A percentile compares a stretch with the other conserved stretches of the same genome.
phyloP scores from a whole-genome alignment of 2,329 filamentous ascomycete species.

The Cladosporium sp. region DNA sequence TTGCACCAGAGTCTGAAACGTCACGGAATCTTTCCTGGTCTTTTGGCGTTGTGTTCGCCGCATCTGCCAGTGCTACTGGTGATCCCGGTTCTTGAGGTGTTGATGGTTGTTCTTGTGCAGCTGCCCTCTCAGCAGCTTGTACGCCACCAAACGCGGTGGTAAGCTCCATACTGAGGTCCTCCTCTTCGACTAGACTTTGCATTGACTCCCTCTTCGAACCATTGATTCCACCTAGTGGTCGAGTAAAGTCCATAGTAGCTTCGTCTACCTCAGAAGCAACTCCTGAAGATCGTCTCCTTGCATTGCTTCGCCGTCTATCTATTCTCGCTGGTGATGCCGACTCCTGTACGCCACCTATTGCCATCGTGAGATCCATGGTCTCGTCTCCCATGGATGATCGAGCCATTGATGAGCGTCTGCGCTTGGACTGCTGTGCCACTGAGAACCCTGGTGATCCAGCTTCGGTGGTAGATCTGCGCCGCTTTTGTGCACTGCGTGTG shows the following conservation, averaged over 20 bases:
- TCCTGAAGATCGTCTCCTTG: constrained; percentile 34
- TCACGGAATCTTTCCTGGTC: constrained; percentile 54
- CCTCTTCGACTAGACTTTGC: constrained; percentile 33
- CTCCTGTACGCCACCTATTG: constrained; percentile 32
- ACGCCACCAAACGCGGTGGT: constrained; percentile 48
- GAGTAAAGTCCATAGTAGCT: constrained; percentile 55
- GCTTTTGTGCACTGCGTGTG: constrained; percentile 37
- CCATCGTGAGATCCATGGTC: constrained; percentile 39
- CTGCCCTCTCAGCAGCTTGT: constrained; percentile 27
- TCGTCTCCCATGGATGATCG: constrained; percentile 37
- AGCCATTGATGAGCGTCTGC: constrained; percentile 33
- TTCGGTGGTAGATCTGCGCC: constrained; percentile 37
- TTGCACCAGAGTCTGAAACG: constrained; percentile 39
- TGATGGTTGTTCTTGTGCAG: constrained; percentile 14
- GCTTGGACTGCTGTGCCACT: constrained; percentile 28
- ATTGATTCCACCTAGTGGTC: constrained; percentile 45
- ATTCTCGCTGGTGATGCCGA: constrained; percentile 21
- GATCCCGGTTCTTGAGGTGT: constrained; percentile 41
- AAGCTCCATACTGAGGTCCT: constrained; percentile 51
- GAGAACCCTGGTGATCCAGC: constrained; percentile 28
- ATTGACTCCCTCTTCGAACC: constrained; percentile 16
- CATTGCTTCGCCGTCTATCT: constrained; percentile 28
- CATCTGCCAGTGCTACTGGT: constrained; percentile 41
- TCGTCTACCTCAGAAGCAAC: constrained; percentile 38
- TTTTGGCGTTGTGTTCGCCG: constrained; percentile 52